Base-by-base conservation (phyloP, 768 basidiomycete species). In the Lentinula detonsa region DNA sequence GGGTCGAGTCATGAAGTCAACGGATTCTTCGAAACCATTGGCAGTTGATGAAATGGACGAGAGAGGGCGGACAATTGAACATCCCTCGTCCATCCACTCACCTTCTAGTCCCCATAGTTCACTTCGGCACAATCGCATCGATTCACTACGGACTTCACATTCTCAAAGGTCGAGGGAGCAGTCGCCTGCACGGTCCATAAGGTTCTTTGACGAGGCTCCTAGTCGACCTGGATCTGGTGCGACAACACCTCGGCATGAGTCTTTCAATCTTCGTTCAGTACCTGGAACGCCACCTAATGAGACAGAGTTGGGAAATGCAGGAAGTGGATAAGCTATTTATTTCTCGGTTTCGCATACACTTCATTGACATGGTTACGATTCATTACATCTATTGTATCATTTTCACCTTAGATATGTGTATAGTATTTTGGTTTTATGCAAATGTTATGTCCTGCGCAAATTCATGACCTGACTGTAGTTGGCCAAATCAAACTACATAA, bases 171-270 rank as follows among this genome's bases (percentile, higher is more conserved):
- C 55, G 21, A 62, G 61, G 39, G 61, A 62, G 21, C 61, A 62
- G 13, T 63, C 62, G 11, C 62, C 62, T n/a, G 58, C 62, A 18
- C 48, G 62, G 11, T 52, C 49, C n/a, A 45, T 63, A 5, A 18
- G 56, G 39, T 63, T 63, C 62, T 52, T 60, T 35, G 62, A 63
- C 16, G 61, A 62, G 33, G 43, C 49, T 2, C 34, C 40, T 2
- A n/a, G 56, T 23, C 31, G 61, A 40, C 34, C 53, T 54, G 37
- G n/a, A 11, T 56, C 55, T 46, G 45, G 61, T 33, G 7, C 52
- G 23, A 48, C 45, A 16, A 59, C 57, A 5, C 57, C 57, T 16
- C 57, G 57, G 5, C 33, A 56, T 13, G 37, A 37, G 11, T 59
- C 45, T 59, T 50, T 59, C 57, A 34, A 59, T 59, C 45, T 49